Percentiles rank a stretch among this genome's conserved stretches.
Conservation (phyloP, 257 asterid genomes). For the Solanum corneliomulleri region DNA sequence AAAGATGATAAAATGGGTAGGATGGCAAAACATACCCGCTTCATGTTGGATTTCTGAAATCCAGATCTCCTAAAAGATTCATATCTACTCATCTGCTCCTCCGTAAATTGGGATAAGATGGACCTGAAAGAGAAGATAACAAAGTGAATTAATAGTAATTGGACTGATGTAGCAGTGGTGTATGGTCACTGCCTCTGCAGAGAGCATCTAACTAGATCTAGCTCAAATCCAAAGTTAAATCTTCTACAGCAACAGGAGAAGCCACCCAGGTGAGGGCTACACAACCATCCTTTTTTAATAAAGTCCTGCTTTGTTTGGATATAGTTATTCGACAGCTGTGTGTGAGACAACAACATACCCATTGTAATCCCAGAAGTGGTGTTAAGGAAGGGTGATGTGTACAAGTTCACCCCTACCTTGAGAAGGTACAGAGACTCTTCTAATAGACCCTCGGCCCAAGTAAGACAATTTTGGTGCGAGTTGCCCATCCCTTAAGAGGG, state of each 20-base stretch:
- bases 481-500: neutral
- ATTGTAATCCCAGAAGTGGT: neutral
- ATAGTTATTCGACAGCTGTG: neutral
- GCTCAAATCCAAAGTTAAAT: neutral
- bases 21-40: slow-evolving; percentile 34
- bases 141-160: neutral
- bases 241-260: neutral
- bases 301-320: neutral
- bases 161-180: neutral
- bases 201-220: neutral
- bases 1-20: neutral
- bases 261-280: neutral
- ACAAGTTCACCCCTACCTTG: neutral
- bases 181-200: neutral
- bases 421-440: neutral
- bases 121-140: slow-evolving; percentile 26
- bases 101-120: slow-evolving; percentile 69
- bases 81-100: slow-evolving; percentile 82
- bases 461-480: neutral
- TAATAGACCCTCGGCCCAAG: neutral
- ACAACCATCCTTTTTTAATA: neutral
- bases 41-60: slow-evolving; percentile 83
- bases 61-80: slow-evolving; percentile 87
- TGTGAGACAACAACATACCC: neutral
- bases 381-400: neutral